Percentiles rank a stretch among this genome's conserved stretches.
phyloP scores from a whole-genome alignment of 768 basidiomycete species.

The Obba rivulosa region DNA sequence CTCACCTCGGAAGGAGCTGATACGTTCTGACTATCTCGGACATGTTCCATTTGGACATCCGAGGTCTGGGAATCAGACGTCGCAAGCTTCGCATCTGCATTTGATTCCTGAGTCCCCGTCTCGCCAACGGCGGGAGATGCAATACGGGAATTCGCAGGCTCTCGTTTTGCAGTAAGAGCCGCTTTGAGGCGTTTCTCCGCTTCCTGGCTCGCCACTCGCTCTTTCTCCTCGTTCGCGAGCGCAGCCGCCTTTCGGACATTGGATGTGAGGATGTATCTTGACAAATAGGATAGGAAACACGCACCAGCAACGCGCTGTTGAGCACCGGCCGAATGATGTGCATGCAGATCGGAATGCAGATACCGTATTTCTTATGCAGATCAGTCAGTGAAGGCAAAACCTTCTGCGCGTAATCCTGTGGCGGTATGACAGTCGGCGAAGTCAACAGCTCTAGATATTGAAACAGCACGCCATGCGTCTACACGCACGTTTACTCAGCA shows the following conservation, averaged over 20 bases:
- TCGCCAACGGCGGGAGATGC: slow-evolving; percentile 50
- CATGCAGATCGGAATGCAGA: slow-evolving; percentile 87
- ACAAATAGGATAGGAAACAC: slow-evolving; percentile 14
- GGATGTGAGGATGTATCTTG: not conserved
- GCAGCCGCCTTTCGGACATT: slow-evolving; percentile 43
- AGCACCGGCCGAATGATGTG: slow-evolving; percentile 86
- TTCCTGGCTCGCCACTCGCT: slow-evolving; percentile 64
- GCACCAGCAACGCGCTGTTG: slow-evolving; percentile 55
- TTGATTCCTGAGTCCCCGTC: slow-evolving; percentile 8
- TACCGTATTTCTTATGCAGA: slow-evolving; percentile 69
- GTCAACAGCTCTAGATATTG: slow-evolving; percentile 90
- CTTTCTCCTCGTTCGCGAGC: slow-evolving; percentile 61
- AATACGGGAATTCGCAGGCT: slow-evolving; percentile 57
- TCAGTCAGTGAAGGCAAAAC: slow-evolving; percentile 72
- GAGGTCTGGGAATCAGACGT: slow-evolving; percentile 17
- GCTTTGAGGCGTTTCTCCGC: slow-evolving; percentile 80
- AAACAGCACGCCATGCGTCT: slow-evolving; percentile 89
- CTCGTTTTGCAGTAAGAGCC: slow-evolving; percentile 70
- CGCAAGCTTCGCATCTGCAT: slow-evolving; percentile 17
- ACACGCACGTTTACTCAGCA: slow-evolving; percentile 10
- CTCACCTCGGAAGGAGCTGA: slow-evolving; percentile 6
- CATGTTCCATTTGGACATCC: slow-evolving; percentile 11
- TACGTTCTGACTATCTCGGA: not conserved
- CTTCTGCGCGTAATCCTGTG: slow-evolving; percentile 68
- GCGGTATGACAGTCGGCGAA: slow-evolving; percentile 57